Base-by-base conservation (phyloP, 2,329 filamentous ascomycete species). In the Bipolaris cookei region DNA sequence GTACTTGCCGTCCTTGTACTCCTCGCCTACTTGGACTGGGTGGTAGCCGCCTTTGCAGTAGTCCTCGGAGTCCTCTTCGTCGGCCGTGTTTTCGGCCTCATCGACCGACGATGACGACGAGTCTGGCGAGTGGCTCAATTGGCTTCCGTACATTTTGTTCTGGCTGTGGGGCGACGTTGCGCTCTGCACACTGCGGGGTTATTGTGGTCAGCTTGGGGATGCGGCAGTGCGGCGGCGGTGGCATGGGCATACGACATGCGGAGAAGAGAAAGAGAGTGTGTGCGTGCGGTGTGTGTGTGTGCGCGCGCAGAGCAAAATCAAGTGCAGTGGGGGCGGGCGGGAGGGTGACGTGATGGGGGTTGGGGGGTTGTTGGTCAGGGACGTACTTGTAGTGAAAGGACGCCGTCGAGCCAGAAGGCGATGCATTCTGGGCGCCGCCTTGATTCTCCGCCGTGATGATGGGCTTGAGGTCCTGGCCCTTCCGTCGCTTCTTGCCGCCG, bases 11-110 rank as follows among this genome's bases (percentile, higher is more conserved):
- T 98, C 92, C 77, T 98, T 98, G 85, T 97, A 98, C 73, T 92
- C 90, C 80, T 99, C 95, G 70, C 95, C 95, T 59, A 98, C 90
- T 70, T 88, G 85, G 47, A 99, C 95, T 2, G 95, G 95, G 75
- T 99, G 95, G 78, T 98, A 99, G 59, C 95, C 95, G 72, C 95
- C 95, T 80, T 98, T 98, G 86, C 94, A 97, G 82, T 99, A 99
- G 79, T 99, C 95, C 79, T 98, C 94, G 45, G 92, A 97, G 79
- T 99, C 95, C 80, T 99, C 95, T 80, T 99, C 95, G 76, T 98
- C 95, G 73, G 93, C 94, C 37, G 94, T 96, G 75, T 95, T 93
- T 72, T 97, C 93, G 77, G 90, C 87, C 60, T 79, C 80, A 76
- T 97, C 93, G 79, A 94, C 92, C 68, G 87, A 88, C 44, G 90